These are phyloP conservation scores for Penicillium daleae DNA, from an alignment of 495 filamentous ascomycete species.

Conservation along the genomic window DNA sequence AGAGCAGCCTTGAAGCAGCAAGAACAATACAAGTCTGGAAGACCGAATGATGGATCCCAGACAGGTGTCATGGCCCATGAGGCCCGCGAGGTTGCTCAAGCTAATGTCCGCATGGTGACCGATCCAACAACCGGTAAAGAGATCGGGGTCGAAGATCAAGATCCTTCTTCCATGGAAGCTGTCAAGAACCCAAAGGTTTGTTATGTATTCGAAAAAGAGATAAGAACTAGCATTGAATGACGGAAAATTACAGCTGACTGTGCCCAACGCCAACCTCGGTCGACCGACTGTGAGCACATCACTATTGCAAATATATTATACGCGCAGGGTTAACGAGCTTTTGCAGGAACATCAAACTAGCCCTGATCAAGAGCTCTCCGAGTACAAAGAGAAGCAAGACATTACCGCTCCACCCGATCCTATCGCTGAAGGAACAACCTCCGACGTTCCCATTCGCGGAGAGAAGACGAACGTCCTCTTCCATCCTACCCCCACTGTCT, in stretches of 20 bases:
- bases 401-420: conserved; percentile 91
- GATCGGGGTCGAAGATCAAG: conserved; percentile 86
- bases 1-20: conserved; percentile 7
- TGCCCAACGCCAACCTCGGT: conserved; percentile 86
- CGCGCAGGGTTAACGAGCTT: conserved; percentile 26
- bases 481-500: conserved; percentile 87
- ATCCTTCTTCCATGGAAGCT: conserved; percentile 66
- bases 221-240: background rate
- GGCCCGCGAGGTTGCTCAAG: conserved; percentile 47
- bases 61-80: conserved; percentile 45
- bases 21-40: conserved; percentile 19
- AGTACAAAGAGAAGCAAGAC: conserved; percentile 85
- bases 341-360: conserved; percentile 64
- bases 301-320: background rate
- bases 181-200: conserved; percentile 70
- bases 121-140: conserved; percentile 87
- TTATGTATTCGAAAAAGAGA: background rate
- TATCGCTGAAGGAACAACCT: conserved; percentile 74
- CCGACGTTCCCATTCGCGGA: conserved; percentile 92
- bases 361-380: conserved; percentile 61
- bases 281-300: conserved; percentile 61
- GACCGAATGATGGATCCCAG: conserved; percentile 41
- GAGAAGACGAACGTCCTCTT: conserved; percentile 97
- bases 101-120: conserved; percentile 69
- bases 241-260: conserved; percentile 60